A percentile compares a stretch with the other conserved stretches of the same genome.
Evolutionary conservation across 1,284 basidiomycete species (phyloP).

Genomic region (Puccinia polysora): DNA sequence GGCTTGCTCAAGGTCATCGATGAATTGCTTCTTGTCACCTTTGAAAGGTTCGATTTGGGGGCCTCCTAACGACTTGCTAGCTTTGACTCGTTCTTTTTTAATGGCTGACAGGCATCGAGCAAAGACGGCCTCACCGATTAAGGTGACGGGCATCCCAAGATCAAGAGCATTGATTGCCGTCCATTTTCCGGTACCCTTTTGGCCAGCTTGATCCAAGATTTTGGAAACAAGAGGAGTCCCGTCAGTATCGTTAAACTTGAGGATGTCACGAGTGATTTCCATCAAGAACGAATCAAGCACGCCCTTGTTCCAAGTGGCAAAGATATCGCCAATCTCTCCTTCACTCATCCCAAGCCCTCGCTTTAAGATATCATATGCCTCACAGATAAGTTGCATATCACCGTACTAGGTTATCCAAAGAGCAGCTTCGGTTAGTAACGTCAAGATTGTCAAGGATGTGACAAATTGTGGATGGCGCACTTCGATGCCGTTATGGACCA

Average conservation of each 20-base stretch:
- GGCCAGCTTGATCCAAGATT: constrained; percentile 92
- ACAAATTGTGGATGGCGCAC: constrained; percentile 45
- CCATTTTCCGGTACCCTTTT: constrained; percentile 99
- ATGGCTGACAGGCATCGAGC: constrained; percentile 95
- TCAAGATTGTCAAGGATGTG: background rate
- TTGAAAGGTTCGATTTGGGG: constrained; percentile 88
- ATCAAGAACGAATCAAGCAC: constrained; percentile 99
- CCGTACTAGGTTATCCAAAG: constrained; percentile 68
- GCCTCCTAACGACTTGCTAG: constrained; percentile 81
- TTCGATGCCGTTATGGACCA: constrained; percentile 89
- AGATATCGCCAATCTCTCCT: constrained; percentile 53
- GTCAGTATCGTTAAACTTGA: constrained; percentile 93
- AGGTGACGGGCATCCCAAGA: constrained; percentile 85
- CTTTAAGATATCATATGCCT: constrained; percentile 97
- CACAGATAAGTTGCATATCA: constrained; percentile 99
- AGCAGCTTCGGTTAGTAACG: background rate
- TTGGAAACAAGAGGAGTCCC: constrained; percentile 84
- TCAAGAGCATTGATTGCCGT: constrained; percentile 97
- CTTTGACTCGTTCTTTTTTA: constrained; percentile 93
- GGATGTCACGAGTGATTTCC: constrained; percentile 92
- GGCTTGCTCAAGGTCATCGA: constrained; percentile 97
- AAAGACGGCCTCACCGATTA: constrained; percentile 99
- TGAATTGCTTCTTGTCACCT: constrained; percentile 98
- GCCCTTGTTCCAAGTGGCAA: constrained; percentile 82
- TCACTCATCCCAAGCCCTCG: constrained; percentile 74